Percentiles rank a stretch among this genome's conserved stretches.
Evolutionary conservation across 2,329 filamentous ascomycete species (phyloP).

Genomic region (Aspergillus fijiensis): DNA sequence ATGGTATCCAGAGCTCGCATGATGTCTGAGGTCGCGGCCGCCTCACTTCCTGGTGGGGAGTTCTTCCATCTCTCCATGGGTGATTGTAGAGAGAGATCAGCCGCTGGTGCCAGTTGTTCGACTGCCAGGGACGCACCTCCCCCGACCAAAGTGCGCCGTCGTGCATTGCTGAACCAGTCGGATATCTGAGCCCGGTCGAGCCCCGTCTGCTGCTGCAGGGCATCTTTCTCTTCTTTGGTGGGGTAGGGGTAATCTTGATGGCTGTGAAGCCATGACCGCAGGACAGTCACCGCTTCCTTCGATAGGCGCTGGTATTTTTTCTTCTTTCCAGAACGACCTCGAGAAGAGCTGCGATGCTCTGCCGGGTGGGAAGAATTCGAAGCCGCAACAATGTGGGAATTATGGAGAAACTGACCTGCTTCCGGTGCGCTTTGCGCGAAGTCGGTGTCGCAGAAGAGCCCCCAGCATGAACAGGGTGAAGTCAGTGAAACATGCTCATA

Average conservation of each 20-base stretch:
- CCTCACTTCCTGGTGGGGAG: slow-evolving; percentile 65
- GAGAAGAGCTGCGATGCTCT: too few relatives aligned
- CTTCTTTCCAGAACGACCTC: too few relatives aligned
- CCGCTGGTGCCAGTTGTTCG: too few relatives aligned
- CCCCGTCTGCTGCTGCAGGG: slow-evolving; percentile 71
- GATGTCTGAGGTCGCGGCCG: slow-evolving; percentile 61
- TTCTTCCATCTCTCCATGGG: slow-evolving; percentile 65
- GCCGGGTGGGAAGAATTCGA: not conserved
- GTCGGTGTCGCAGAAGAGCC: too few relatives aligned
- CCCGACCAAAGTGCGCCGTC: slow-evolving; percentile 53
- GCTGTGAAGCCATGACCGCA: slow-evolving; percentile 77
- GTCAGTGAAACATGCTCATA: too few relatives aligned
- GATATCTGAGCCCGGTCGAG: slow-evolving; percentile 79
- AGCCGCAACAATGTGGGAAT: too few relatives aligned
- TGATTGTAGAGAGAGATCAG: slow-evolving; percentile 52
- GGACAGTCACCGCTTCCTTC: slow-evolving; percentile 61
- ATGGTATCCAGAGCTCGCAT: slow-evolving; percentile 53
- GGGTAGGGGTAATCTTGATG: slow-evolving; percentile 81
- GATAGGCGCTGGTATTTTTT: slow-evolving; percentile 2
- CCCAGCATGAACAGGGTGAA: too few relatives aligned
- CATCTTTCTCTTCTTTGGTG: slow-evolving; percentile 77
- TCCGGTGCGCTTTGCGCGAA: too few relatives aligned
- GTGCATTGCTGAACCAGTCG: slow-evolving; percentile 86
- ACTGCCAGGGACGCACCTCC: not conserved
- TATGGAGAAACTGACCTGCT: too few relatives aligned